These are phyloP conservation scores for Exophiala dermatitidis DNA, from an alignment of 2,329 filamentous ascomycete genomes.

Conservation along the genomic window DNA sequence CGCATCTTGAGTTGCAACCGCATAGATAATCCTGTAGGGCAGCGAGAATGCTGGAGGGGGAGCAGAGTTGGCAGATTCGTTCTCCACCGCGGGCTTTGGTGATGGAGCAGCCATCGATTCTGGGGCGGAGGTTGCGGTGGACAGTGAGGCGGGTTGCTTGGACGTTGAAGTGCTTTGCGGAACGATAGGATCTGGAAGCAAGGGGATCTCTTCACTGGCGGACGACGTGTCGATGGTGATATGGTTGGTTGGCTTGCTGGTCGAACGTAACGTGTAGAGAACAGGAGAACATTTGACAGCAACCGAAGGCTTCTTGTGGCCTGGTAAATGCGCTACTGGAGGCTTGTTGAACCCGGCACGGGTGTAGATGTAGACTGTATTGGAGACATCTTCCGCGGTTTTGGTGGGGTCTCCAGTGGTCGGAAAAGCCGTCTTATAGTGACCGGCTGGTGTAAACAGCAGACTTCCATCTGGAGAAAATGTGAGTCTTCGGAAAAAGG, in stretches of 20 bases:
- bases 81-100: constrained; percentile 39
- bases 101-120: constrained; percentile 39
- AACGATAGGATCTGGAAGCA: constrained; percentile 73
- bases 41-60: constrained; percentile 65
- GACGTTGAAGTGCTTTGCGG: constrained; percentile 52
- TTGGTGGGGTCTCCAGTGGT: constrained; percentile 62
- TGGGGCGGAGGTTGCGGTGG: constrained; percentile 43
- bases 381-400: constrained; percentile 75
- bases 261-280: constrained; percentile 71
- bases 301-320: constrained; percentile 96
- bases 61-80: constrained; percentile 42
- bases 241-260: constrained; percentile 64
- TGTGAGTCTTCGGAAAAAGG: constrained; percentile 87
- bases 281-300: constrained; percentile 90
- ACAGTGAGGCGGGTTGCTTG: constrained; percentile 73
- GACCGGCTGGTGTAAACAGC: constrained; percentile 86
- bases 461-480: constrained; percentile 95
- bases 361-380: constrained; percentile 98
- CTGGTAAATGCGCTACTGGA: constrained; percentile 86
- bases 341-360: constrained; percentile 94
- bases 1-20: constrained; percentile 92
- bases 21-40: constrained; percentile 91
- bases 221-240: constrained; percentile 94
- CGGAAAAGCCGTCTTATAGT: constrained; percentile 75
- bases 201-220: constrained; percentile 68